phyloP scores from a whole-genome alignment of 106 monocot species.

The Acorus gramineus region DNA sequence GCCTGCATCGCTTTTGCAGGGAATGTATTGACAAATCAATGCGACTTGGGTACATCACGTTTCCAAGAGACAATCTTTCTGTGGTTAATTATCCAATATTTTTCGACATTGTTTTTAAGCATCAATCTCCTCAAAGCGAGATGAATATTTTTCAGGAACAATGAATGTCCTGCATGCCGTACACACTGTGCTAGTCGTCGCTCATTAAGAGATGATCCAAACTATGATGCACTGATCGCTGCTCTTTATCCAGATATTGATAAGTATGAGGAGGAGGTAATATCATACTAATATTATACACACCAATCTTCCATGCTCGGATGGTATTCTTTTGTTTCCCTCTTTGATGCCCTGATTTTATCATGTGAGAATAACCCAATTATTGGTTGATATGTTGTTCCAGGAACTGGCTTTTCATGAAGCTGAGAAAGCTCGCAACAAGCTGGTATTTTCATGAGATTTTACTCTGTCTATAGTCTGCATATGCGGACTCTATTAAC shows the following conservation, averaged over 20 bases:
- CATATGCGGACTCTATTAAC: neutral
- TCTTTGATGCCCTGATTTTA: neutral
- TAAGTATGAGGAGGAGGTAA: constrained; percentile 95
- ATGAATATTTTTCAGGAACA: constrained; percentile 47
- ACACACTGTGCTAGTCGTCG: constrained; percentile 97
- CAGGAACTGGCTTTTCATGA: constrained; percentile 91
- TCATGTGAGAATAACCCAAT: neutral
- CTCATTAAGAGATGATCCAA: constrained; percentile 95
- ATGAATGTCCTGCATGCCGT: constrained; percentile 97
- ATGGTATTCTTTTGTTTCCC: neutral
- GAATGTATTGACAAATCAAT: constrained; percentile 98
- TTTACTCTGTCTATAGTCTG: neutral
- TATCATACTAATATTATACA: no score
- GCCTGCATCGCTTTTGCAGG: constrained; percentile 92
- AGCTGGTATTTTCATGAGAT: constrained; percentile 38
- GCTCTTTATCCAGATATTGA: constrained; percentile 93
- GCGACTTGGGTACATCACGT: constrained; percentile 43
- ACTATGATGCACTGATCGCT: constrained; percentile 85
- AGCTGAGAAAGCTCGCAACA: constrained; percentile 68
- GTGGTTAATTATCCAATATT: no score
- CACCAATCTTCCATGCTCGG: neutral
- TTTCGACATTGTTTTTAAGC: no score
- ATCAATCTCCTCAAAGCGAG: no score
- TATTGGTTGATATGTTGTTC: constrained; percentile 8
- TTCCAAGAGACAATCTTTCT: no score